These are phyloP conservation scores for Fusarium agapanthi DNA, from an alignment of 2,329 filamentous ascomycete genomes.

Conservation along the genomic window DNA sequence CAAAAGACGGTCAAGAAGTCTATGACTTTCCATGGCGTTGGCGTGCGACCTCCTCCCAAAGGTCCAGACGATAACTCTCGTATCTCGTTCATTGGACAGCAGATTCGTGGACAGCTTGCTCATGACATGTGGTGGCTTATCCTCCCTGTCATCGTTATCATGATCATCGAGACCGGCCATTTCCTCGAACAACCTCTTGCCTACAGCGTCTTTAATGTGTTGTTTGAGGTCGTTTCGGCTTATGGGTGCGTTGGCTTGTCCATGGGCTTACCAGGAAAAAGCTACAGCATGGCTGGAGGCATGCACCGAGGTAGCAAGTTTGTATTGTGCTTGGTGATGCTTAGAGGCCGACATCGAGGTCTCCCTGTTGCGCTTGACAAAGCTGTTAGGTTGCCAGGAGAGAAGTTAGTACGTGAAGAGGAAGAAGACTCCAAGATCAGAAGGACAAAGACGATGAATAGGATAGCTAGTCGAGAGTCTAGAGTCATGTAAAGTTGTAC, in stretches of 20 bases:
- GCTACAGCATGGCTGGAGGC: conserved; percentile 64
- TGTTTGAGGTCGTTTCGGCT: conserved; percentile 65
- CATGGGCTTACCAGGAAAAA: conserved; percentile 61
- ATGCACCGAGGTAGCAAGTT: conserved; percentile 66
- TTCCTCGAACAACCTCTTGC: conserved; percentile 60
- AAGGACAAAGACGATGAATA: conserved; percentile 41
- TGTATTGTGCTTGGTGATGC: conserved; percentile 64
- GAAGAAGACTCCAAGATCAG: conserved; percentile 44
- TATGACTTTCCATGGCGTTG: conserved; percentile 56
- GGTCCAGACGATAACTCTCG: conserved; percentile 47
- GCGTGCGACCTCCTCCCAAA: conserved; percentile 43
- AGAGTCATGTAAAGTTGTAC: conserved; percentile 9
- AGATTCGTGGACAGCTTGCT: conserved; percentile 70
- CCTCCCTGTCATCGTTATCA: conserved; percentile 67
- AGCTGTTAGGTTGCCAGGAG: conserved; percentile 56
- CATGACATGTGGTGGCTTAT: conserved; percentile 75
- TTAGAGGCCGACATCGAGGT: conserved; percentile 65
- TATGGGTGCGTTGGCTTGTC: conserved; percentile 71
- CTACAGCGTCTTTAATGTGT: conserved; percentile 68
- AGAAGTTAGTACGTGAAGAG: conserved; percentile 44
- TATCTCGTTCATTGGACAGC: conserved; percentile 61
- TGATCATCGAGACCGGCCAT: conserved; percentile 66
- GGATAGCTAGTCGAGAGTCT: conserved; percentile 39
- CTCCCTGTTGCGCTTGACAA: conserved; percentile 65
- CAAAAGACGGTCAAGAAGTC: conserved; percentile 49